These are phyloP conservation scores for Neodidymelliopsis sp. DNA, from an alignment of 2,329 filamentous ascomycete genomes.

Conservation along the genomic window DNA sequence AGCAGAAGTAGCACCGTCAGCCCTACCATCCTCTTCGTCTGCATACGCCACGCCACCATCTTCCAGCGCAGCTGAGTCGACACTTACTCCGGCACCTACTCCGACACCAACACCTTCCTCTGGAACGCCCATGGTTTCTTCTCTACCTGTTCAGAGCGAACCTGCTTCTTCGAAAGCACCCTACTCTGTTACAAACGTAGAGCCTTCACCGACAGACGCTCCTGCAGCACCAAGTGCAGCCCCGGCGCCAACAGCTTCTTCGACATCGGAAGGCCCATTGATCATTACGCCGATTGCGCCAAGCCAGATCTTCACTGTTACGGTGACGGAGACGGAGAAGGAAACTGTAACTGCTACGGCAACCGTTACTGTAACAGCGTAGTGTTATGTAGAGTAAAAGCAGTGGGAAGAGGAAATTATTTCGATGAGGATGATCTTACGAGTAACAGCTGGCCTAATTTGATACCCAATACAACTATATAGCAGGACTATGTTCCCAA, in stretches of 20 bases:
- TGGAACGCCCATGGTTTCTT: neutral
- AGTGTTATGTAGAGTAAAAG: neutral
- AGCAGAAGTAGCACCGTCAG: neutral
- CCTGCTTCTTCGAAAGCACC: neutral
- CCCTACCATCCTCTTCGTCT: neutral
- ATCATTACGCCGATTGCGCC: slow-evolving; percentile 44
- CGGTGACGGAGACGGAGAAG: slow-evolving; percentile 41
- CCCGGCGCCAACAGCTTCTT: slow-evolving; percentile 13
- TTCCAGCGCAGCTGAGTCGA: neutral
- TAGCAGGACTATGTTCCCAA: slow-evolving; percentile 7
- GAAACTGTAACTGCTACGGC: slow-evolving; percentile 42
- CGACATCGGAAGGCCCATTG: slow-evolving; percentile 36
- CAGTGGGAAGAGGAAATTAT: neutral
- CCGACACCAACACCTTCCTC: neutral
- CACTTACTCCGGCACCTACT: neutral
- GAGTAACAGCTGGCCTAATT: slow-evolving; percentile 15
- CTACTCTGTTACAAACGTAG: slow-evolving; percentile 9
- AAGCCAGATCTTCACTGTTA: slow-evolving; percentile 45
- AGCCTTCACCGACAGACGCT: slow-evolving; percentile 12
- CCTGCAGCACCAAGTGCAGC: slow-evolving; percentile 14
- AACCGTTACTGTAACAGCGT: slow-evolving; percentile 20
- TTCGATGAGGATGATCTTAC: neutral
- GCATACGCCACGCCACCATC: slow-evolving; percentile 1
- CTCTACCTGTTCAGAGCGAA: neutral
- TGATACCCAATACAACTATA: slow-evolving; percentile 19